Conservation (phyloP, 2,329 filamentous ascomycete genomes). For the Ceratocystis cubensis region DNA sequence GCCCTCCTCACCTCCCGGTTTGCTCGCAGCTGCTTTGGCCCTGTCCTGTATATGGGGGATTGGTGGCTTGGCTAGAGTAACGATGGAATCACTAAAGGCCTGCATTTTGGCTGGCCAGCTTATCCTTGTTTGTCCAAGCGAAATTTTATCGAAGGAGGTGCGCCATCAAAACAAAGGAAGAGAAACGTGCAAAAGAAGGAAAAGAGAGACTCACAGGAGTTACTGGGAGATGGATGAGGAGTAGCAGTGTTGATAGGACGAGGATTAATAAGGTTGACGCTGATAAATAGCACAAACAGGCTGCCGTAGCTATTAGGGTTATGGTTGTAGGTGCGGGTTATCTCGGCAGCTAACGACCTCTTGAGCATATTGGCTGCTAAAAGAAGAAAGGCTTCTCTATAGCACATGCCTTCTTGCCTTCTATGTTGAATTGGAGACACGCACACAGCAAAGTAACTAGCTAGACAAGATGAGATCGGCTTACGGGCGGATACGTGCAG, state of each 20-base stretch:
- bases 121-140: conserved; percentile 11
- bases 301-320: neutral
- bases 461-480: neutral
- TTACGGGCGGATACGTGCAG: neutral
- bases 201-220: neutral
- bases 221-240: too few relatives aligned
- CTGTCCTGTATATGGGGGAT: neutral
- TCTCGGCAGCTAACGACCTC: neutral
- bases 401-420: neutral
- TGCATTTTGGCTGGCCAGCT: neutral
- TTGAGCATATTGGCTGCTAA: neutral
- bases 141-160: conserved; percentile 12
- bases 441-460: neutral
- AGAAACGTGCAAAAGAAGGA: neutral
- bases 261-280: conserved; percentile 7
- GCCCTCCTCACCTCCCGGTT: neutral
- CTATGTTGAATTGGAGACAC: neutral
- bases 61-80: neutral
- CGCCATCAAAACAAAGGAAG: neutral
- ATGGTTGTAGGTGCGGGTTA: neutral
- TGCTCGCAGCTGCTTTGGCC: neutral
- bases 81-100: neutral
- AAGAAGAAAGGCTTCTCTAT: neutral
- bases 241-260: neutral
- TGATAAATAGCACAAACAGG: neutral